These are phyloP conservation scores for Alternaria sp. DNA, from an alignment of 2,329 filamentous ascomycete species.

Conservation along the genomic window DNA sequence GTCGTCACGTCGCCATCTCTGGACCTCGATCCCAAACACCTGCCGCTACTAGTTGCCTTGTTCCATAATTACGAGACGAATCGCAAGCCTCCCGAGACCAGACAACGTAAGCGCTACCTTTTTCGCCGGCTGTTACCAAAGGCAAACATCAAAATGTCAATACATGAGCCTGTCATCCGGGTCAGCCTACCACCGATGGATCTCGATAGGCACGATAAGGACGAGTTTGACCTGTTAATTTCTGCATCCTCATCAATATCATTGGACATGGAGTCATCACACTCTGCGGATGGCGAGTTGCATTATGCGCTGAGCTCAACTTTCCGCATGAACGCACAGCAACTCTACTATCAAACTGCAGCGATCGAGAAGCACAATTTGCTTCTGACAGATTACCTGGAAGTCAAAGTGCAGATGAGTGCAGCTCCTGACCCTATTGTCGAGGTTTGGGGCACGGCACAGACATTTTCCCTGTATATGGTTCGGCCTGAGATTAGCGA, in stretches of 20 bases:
- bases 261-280: constrained; percentile 93
- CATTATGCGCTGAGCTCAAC: constrained; percentile 88
- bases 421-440: constrained; percentile 88
- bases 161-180: constrained; percentile 93
- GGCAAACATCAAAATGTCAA: constrained; percentile 91
- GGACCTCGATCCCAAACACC: constrained; percentile 89
- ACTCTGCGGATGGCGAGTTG: constrained; percentile 81
- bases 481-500: constrained; percentile 91
- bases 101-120: constrained; percentile 64
- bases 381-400: constrained; percentile 85
- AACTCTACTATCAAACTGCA: constrained; percentile 93
- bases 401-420: constrained; percentile 83
- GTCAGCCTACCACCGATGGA: constrained; percentile 85
- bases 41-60: constrained; percentile 83
- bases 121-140: constrained; percentile 94
- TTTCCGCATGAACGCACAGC: constrained; percentile 83
- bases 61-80: constrained; percentile 61
- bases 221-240: constrained; percentile 94
- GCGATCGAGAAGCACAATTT: constrained; percentile 84
- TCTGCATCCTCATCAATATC: constrained; percentile 94
- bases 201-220: constrained; percentile 62
- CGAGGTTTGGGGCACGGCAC: constrained; percentile 77
- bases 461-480: constrained; percentile 89
- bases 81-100: constrained; percentile 34
- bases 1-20: constrained; percentile 95